Conservation (phyloP, 768 basidiomycete species). For the Sporobolomyces phaffii region DNA sequence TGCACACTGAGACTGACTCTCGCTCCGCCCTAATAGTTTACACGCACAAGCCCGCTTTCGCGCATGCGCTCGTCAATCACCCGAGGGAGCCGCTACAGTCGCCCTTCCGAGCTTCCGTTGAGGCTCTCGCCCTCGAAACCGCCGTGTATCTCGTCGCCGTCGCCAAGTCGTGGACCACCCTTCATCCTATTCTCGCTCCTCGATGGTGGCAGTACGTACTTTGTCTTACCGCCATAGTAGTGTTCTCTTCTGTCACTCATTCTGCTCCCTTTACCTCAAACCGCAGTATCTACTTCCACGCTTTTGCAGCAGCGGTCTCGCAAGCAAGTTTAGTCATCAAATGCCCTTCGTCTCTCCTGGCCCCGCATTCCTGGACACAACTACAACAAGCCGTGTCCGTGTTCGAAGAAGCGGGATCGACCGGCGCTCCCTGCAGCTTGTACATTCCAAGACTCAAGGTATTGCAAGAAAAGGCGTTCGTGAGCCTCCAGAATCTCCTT, state of each 20-base stretch:
- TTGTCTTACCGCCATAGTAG: no score
- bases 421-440: conserved; percentile 26
- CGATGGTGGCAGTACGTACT: conserved; percentile 32
- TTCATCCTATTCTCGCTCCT: conserved; percentile 7
- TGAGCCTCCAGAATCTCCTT: conserved; percentile 10
- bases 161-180: conserved; percentile 15
- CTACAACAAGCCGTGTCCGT: conserved; percentile 20
- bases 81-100: conserved; percentile 28
- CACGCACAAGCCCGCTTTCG: conserved; percentile 30
- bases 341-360: conserved; percentile 16
- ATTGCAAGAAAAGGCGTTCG: conserved; percentile 25
- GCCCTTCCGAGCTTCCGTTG: conserved; percentile 16
- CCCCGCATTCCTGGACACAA: conserved; percentile 27
- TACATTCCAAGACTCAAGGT: conserved; percentile 22
- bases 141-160: conserved; percentile 27
- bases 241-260: no score
- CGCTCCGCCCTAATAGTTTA: background rate
- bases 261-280: no score
- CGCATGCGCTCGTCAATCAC: conserved; percentile 14
- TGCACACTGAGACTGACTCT: no score
- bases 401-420: conserved; percentile 8
- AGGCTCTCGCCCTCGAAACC: conserved; percentile 29
- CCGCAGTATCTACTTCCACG: conserved; percentile 29
- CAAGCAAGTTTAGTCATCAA: conserved; percentile 28
- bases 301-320: conserved; percentile 21